Evolutionary conservation across 257 asterid genomes (phyloP).

Genomic region (Hygrophila difformis): DNA sequence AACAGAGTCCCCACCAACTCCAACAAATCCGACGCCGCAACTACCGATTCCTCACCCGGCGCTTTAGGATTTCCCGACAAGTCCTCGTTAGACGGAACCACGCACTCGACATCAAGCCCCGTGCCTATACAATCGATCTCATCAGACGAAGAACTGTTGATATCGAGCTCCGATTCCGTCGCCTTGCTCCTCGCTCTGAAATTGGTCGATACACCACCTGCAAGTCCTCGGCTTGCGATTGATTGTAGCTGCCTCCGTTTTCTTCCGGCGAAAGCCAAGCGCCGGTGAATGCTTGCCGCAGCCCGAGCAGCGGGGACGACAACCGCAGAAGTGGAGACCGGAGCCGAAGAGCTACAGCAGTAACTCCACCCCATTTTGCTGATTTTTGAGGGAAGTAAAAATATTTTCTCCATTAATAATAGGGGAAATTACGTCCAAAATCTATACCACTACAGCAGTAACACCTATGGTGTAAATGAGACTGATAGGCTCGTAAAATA

Average conservation of each 20-base stretch:
- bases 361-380: slow-evolving; percentile 37
- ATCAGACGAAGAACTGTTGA: slow-evolving; percentile 23
- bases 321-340: slow-evolving; percentile 19
- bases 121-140: slow-evolving; percentile 62
- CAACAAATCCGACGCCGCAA: slow-evolving; percentile 17
- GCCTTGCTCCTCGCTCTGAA: slow-evolving; percentile 33
- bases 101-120: slow-evolving; percentile 59
- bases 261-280: slow-evolving; percentile 7
- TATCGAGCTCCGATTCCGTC: slow-evolving; percentile 33
- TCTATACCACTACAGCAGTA: no score
- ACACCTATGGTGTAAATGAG: no score
- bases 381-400: neutral
- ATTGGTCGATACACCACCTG: slow-evolving; percentile 13
- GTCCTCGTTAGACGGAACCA: slow-evolving; percentile 29
- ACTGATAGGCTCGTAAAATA: no score
- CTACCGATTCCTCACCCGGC: slow-evolving; percentile 18
- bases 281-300: slow-evolving; percentile 13
- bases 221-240: slow-evolving; percentile 3
- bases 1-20: slow-evolving; percentile 29
- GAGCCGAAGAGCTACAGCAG: slow-evolving; percentile 23
- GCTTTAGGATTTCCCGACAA: slow-evolving; percentile 18
- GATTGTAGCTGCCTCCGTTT: slow-evolving; percentile 14
- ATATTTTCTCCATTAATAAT: slow-evolving; percentile 14
- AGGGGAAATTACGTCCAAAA: no score
- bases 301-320: slow-evolving; percentile 23